Conservation (phyloP, 2,329 filamentous ascomycete species). For the Colletotrichum destructivum region DNA sequence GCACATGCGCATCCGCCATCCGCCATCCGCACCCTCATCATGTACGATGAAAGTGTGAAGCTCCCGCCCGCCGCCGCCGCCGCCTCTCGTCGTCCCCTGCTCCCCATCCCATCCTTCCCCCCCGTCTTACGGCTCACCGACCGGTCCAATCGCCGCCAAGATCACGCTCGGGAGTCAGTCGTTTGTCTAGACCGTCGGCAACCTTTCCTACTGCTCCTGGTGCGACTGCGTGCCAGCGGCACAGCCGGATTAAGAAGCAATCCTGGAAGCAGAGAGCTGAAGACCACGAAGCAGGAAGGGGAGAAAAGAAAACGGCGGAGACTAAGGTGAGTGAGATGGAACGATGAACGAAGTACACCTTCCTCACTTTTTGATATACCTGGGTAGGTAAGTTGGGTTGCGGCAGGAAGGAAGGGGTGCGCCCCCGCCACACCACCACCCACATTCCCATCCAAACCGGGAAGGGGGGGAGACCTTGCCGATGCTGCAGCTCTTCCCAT, state of each 20-base stretch:
- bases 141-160: slow-evolving; percentile 28
- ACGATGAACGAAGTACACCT: neutral
- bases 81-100: neutral
- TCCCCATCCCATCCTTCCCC: neutral
- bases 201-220: slow-evolving; percentile 10
- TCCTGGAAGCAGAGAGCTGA: neutral
- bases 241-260: slow-evolving; percentile 29
- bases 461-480: slow-evolving; percentile 3
- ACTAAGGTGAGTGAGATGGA: neutral
- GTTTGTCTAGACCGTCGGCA: slow-evolving; percentile 1
- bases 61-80: neutral
- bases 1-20: slow-evolving; percentile 8
- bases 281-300: neutral
- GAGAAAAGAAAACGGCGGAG: neutral
- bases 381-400: slow-evolving; percentile 8
- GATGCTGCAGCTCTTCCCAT: slow-evolving; percentile 29
- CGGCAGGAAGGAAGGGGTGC: slow-evolving; percentile 29
- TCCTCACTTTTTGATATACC: neutral
- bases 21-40: slow-evolving; percentile 1
- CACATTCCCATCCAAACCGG: neutral
- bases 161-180: neutral
- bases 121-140: slow-evolving; percentile 23
- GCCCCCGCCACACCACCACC: neutral
- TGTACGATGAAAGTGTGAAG: slow-evolving; percentile 30
- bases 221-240: slow-evolving; percentile 23